Evolutionary conservation across 2,329 filamentous ascomycete species (phyloP).

Genomic region (Setomelanomma holmii): DNA sequence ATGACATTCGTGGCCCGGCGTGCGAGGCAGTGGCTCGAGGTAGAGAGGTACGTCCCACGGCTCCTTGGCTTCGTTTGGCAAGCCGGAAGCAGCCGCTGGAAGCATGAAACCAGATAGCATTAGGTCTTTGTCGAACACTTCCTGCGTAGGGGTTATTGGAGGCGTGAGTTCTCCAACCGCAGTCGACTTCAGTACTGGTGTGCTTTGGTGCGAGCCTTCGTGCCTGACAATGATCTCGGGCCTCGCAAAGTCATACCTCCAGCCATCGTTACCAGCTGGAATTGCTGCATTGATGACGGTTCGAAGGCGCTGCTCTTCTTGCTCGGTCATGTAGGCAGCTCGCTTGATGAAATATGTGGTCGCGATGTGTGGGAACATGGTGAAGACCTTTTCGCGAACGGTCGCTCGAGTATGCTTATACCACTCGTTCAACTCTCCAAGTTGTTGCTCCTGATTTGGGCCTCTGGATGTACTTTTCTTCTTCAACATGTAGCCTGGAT

Average conservation of each 20-base stretch:
- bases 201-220: not conserved
- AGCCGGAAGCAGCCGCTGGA: too few relatives aligned
- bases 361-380: conserved; percentile 23
- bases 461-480: conserved; percentile 2
- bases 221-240: conserved; percentile 17
- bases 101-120: not conserved
- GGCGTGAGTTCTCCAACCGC: conserved; percentile 4
- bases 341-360: conserved; percentile 29
- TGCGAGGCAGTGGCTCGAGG: conserved; percentile 18
- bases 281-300: conserved; percentile 23
- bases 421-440: conserved; percentile 21
- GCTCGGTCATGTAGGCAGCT: conserved; percentile 14
- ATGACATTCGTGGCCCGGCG: conserved; percentile 13
- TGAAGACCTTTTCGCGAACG: conserved; percentile 31
- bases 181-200: conserved; percentile 4
- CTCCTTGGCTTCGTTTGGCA: not conserved
- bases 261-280: conserved; percentile 21
- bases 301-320: conserved; percentile 27
- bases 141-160: conserved; percentile 8
- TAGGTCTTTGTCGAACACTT: not conserved
- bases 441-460: not conserved
- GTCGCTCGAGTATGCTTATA: conserved; percentile 18
- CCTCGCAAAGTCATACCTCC: conserved; percentile 12
- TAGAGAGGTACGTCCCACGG: conserved; percentile 11
- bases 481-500: conserved; percentile 13